Percentiles rank a stretch among this genome's conserved stretches.
phyloP scores from a whole-genome alignment of 345 rosid species.

The Citrus medica region DNA sequence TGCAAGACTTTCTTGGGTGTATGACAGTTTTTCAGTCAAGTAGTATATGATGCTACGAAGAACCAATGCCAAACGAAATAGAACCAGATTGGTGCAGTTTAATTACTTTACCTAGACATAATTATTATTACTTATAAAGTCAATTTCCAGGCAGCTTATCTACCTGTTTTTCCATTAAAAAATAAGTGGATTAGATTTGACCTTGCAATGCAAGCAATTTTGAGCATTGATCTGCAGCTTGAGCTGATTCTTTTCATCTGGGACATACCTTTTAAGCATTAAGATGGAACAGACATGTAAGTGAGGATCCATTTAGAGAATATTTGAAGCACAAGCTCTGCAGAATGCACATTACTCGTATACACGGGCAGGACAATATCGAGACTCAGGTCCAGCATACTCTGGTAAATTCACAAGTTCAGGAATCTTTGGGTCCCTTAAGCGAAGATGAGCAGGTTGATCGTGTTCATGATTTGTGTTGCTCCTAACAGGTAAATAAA shows the following conservation, averaged over 20 bases:
- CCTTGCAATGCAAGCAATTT: constrained; percentile 97
- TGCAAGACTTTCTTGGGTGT: not conserved
- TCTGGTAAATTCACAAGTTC: constrained; percentile 73
- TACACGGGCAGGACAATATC: constrained; percentile 95
- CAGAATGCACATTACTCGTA: constrained; percentile 60
- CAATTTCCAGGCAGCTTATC: not conserved
- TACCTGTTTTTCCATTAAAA: not conserved
- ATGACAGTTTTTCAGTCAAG: not conserved
- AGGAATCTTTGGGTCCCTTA: constrained; percentile 68
- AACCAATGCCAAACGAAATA: not conserved
- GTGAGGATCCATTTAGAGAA: constrained; percentile 1
- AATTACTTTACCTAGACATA: not conserved
- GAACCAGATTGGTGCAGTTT: not conserved
- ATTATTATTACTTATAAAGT: not conserved
- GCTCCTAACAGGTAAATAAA: constrained; percentile 52
- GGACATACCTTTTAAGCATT: constrained; percentile 51
- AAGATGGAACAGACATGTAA: constrained; percentile 8
- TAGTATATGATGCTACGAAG: not conserved
- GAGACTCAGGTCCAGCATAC: constrained; percentile 83
- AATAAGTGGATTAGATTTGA: constrained; percentile 11
- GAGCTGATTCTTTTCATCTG: constrained; percentile 58
- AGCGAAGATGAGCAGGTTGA: constrained; percentile 83
- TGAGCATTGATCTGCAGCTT: constrained; percentile 93
- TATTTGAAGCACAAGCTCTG: not conserved
- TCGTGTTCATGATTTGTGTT: constrained; percentile 95